These are phyloP conservation scores for Quercus dentata DNA, from an alignment of 306 rosid species.

Conservation along the genomic window DNA sequence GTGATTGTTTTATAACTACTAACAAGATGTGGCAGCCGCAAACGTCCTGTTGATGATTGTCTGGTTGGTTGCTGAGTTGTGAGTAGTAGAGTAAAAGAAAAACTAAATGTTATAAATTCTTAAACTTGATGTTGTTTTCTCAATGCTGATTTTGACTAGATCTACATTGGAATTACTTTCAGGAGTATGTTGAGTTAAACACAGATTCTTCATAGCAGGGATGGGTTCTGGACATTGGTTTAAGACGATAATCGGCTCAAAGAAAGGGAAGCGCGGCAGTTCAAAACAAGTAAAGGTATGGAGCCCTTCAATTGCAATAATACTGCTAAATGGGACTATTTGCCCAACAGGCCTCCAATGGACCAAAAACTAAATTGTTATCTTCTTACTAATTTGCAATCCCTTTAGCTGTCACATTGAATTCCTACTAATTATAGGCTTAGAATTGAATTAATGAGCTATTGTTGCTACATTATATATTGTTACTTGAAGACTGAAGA, in stretches of 20 bases:
- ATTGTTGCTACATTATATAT: not conserved
- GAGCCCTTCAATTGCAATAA: slow-evolving; percentile 4
- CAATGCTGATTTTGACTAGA: slow-evolving; percentile 26
- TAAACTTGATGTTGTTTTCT: slow-evolving; percentile 13
- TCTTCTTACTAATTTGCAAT: not conserved
- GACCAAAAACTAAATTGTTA: not conserved
- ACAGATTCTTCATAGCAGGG: slow-evolving; percentile 21
- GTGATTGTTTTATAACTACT: not conserved
- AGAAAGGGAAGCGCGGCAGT: slow-evolving; percentile 54
- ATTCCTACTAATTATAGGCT: not conserved
- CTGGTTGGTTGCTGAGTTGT: slow-evolving; percentile 4
- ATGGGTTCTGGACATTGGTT: slow-evolving; percentile 98
- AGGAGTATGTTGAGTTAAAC: slow-evolving; percentile 45
- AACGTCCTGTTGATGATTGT: not conserved
- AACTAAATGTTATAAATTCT: not conserved
- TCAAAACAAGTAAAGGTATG: slow-evolving; percentile 76
- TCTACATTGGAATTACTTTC: slow-evolving; percentile 13
- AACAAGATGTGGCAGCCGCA: not conserved
- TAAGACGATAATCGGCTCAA: slow-evolving; percentile 57
- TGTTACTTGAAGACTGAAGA: slow-evolving; percentile 1
- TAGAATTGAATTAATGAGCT: slow-evolving; percentile 1
- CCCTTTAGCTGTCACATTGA: not conserved
- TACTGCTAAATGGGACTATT: not conserved
- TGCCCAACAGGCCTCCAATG: too few species aligned
- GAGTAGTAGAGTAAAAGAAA: not conserved